A percentile compares a stretch with the other conserved stretches of the same genome.
Conservation (phyloP, 352 stramenopile genomes). For the Globisporangium spinosum region DNA sequence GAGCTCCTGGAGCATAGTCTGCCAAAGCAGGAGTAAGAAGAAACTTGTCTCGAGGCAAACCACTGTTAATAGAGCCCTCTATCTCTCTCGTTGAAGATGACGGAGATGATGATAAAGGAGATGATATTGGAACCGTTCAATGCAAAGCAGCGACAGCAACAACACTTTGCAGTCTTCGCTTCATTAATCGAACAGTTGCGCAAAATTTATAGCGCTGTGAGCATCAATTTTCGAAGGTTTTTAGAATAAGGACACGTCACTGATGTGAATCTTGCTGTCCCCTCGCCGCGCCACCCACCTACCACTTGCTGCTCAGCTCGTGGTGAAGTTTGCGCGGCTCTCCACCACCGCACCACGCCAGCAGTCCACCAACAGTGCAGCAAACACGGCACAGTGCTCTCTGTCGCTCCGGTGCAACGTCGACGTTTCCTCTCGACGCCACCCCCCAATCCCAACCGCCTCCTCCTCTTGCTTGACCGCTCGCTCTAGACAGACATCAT, state of each 20-base stretch:
- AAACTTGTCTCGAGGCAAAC: background rate
- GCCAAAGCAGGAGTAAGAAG: conserved; percentile 41
- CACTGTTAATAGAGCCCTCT: background rate
- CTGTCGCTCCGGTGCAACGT: conserved; percentile 6
- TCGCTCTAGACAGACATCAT: conserved; percentile 25
- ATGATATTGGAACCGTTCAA: background rate
- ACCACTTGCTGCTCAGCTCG: background rate
- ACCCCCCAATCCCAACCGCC: background rate
- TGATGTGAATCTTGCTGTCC: background rate
- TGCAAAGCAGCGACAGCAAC: background rate
- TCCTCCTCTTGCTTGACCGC: background rate
- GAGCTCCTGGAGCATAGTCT: conserved; percentile 74
- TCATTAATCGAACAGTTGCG: background rate
- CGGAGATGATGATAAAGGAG: background rate
- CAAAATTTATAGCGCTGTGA: background rate
- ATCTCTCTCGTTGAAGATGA: background rate
- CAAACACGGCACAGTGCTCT: background rate
- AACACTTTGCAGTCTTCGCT: background rate
- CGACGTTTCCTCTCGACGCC: conserved; percentile 3
- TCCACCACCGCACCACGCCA: conserved; percentile 10
- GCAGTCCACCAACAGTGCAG: background rate
- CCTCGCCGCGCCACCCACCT: background rate
- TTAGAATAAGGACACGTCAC: background rate
- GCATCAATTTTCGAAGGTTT: background rate
- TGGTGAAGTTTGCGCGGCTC: conserved; percentile 9